Conservation (phyloP, 2,329 filamentous ascomycete genomes). For the Cercospora sp. region DNA sequence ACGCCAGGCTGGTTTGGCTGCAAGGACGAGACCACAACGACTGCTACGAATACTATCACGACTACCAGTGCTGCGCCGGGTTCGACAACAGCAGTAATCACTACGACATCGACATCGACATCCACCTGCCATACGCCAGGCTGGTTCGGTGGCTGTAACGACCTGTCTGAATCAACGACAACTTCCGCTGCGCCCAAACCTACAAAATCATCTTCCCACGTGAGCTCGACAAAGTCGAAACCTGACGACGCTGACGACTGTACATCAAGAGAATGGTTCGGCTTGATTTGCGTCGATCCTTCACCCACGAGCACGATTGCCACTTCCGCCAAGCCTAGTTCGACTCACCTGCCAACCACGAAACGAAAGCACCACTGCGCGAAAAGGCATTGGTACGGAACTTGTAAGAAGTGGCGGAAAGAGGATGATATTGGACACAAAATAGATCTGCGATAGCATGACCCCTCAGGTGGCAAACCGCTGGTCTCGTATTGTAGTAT, state of each 20-base stretch:
- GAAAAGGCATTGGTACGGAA: conserved; percentile 32
- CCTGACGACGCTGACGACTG: conserved; percentile 19
- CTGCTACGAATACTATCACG: conserved; percentile 32
- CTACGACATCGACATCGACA: conserved; percentile 61
- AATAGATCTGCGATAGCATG: conserved; percentile 20
- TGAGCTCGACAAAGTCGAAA: conserved; percentile 8
- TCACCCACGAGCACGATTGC: conserved; percentile 22
- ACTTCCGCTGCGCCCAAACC: conserved; percentile 22
- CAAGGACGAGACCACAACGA: conserved; percentile 54
- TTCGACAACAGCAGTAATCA: conserved; percentile 26
- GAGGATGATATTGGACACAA: conserved; percentile 22
- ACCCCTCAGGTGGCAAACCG: background rate
- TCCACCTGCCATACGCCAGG: conserved; percentile 87
- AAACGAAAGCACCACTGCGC: conserved; percentile 25
- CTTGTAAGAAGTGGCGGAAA: conserved; percentile 28
- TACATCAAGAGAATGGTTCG: conserved; percentile 33
- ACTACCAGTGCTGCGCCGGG: conserved; percentile 30
- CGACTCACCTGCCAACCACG: conserved; percentile 22
- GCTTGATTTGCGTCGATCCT: conserved; percentile 36
- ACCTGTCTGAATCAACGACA: conserved; percentile 50
- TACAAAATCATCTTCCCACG: conserved; percentile 18
- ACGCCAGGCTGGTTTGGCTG: conserved; percentile 69
- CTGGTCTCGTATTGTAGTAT: background rate
- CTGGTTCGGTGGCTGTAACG: conserved; percentile 76
- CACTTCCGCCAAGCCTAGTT: conserved; percentile 18